Conservation (phyloP, 306 rosid genomes). For the Mimosa pudica region DNA sequence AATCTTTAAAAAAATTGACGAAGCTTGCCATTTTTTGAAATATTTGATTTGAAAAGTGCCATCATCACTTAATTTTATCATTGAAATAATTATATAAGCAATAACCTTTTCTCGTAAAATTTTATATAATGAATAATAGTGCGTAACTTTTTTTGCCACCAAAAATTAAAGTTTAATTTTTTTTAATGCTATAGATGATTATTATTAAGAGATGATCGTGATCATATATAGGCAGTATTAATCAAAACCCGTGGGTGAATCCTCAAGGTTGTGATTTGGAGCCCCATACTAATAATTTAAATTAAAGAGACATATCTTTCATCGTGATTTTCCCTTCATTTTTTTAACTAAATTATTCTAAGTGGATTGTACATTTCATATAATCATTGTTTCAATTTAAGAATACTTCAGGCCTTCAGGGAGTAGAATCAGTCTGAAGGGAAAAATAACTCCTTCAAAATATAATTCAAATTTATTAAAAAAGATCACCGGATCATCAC, state of each 20-base stretch:
- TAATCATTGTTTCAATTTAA: slow-evolving; percentile 11
- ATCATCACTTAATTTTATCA: neutral
- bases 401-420: neutral
- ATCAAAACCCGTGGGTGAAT: slow-evolving; percentile 14
- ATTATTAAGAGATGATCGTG: neutral
- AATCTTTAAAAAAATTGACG: neutral
- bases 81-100: neutral
- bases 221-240: neutral
- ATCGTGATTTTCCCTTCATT: neutral
- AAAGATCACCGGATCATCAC: neutral
- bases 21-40: neutral
- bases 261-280: slow-evolving; percentile 3
- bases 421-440: neutral
- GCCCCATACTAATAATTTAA: neutral
- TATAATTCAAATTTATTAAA: neutral
- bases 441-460: neutral
- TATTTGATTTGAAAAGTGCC: neutral
- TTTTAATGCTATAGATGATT: neutral
- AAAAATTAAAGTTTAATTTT: neutral
- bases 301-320: neutral
- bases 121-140: neutral
- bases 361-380: neutral
- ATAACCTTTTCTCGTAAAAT: neutral
- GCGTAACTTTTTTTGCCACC: neutral
- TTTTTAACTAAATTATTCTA: neutral